phyloP scores from a whole-genome alignment of 805 yeast genomes.

The Metschnikowia bowlesiae region DNA sequence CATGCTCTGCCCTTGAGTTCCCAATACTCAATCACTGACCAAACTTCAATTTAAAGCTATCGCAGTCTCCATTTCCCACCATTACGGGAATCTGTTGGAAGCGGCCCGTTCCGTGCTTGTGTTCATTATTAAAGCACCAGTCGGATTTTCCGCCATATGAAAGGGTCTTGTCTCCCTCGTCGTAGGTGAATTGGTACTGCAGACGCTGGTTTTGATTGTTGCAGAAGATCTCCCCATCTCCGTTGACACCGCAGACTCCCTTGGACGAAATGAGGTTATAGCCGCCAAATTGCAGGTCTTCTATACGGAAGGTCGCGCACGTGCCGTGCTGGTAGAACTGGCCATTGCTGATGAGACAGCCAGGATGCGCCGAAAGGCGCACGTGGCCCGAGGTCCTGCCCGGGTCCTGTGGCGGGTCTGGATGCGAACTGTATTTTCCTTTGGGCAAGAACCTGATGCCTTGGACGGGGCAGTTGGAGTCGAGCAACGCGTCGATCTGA shows the following conservation, averaged over 20 bases:
- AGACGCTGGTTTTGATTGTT: slow-evolving; percentile 10
- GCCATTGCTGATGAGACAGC: slow-evolving; percentile 84
- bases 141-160: slow-evolving; percentile 57
- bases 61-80: slow-evolving; percentile 31
- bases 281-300: slow-evolving; percentile 67
- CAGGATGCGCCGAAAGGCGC: slow-evolving; percentile 47
- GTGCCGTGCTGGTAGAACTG: slow-evolving; percentile 78
- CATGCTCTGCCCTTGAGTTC: no score
- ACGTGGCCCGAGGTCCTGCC: slow-evolving; percentile 31
- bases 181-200: slow-evolving; percentile 55
- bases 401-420: slow-evolving; percentile 14
- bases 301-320: slow-evolving; percentile 70
- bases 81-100: slow-evolving; percentile 46
- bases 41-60: slow-evolving; percentile 9
- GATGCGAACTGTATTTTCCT: slow-evolving; percentile 21
- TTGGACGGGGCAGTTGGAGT: slow-evolving; percentile 59
- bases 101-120: slow-evolving; percentile 22
- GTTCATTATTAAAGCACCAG: slow-evolving; percentile 56
- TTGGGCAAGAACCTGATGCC: slow-evolving; percentile 78
- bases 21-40: background rate
- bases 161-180: slow-evolving; percentile 40
- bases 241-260: slow-evolving; percentile 60
- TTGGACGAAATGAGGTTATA: slow-evolving; percentile 60
- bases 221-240: slow-evolving; percentile 12
- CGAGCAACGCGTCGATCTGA: slow-evolving; percentile 55